Percentiles rank a stretch among this genome's conserved stretches.
Conservation (phyloP, 768 basidiomycete genomes). For the Peribolospora baueri region DNA sequence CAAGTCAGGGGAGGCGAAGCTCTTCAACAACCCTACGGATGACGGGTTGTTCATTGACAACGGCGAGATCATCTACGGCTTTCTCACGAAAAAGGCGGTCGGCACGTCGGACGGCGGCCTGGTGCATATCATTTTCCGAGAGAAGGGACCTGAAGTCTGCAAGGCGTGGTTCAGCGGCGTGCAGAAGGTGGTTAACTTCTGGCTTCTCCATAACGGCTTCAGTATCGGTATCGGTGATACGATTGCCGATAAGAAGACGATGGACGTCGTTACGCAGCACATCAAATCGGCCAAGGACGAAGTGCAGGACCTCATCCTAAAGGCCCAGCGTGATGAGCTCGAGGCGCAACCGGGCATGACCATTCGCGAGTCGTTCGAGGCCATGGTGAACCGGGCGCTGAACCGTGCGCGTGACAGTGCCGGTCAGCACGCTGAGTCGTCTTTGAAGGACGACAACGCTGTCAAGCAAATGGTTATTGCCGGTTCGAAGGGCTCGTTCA, state of each 20-base stretch:
- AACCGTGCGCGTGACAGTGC: constrained; percentile 87
- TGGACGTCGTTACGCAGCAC: constrained; percentile 58
- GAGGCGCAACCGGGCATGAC: constrained; percentile 94
- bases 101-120: constrained; percentile 77
- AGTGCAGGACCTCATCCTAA: constrained; percentile 53
- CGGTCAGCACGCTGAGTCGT: constrained; percentile 89
- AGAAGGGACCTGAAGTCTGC: constrained; percentile 83
- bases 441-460: constrained; percentile 95
- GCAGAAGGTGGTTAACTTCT: constrained; percentile 89
- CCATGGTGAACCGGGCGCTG: constrained; percentile 64
- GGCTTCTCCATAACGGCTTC: constrained; percentile 97
- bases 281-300: constrained; percentile 57
- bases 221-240: constrained; percentile 98
- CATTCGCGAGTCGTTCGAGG: constrained; percentile 94
- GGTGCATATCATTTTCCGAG: constrained; percentile 87
- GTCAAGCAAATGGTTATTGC: constrained; percentile 99
- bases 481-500: constrained; percentile 68
- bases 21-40: constrained; percentile 41
- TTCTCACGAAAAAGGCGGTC: constrained; percentile 97
- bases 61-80: constrained; percentile 80
- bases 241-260: constrained; percentile 70
- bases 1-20: constrained; percentile 12
- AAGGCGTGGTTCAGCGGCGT: constrained; percentile 74
- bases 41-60: constrained; percentile 93
- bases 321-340: constrained; percentile 62